These are phyloP conservation scores for Glomus cerebriforme DNA, from an alignment of 192 early-diverging fungal species.

Conservation along the genomic window DNA sequence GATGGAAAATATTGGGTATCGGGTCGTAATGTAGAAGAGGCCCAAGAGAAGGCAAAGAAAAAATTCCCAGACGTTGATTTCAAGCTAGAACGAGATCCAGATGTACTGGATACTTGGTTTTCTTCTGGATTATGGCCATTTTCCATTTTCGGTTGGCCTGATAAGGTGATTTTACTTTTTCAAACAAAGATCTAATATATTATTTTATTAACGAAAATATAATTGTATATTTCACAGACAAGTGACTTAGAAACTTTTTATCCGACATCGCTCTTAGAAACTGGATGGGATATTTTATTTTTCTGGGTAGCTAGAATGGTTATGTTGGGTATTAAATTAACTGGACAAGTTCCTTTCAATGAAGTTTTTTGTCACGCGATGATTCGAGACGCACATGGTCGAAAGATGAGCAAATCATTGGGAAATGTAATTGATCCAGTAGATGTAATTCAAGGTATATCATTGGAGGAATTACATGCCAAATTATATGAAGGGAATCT, in stretches of 20 bases:
- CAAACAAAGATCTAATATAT: background rate
- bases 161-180: conserved; percentile 51
- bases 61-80: conserved; percentile 81
- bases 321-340: conserved; percentile 95
- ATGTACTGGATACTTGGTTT: conserved; percentile 99
- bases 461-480: conserved; percentile 73
- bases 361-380: conserved; percentile 97
- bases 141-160: conserved; percentile 96
- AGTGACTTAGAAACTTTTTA: conserved; percentile 84
- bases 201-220: background rate
- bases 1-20: conserved; percentile 86
- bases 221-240: conserved; percentile 54
- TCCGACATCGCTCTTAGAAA: conserved; percentile 91
- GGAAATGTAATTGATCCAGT: conserved; percentile 99
- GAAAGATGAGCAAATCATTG: conserved; percentile 96
- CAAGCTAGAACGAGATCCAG: conserved; percentile 90
- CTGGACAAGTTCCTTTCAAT: conserved; percentile 92
- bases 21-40: conserved; percentile 78
- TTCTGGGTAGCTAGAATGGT: conserved; percentile 99
- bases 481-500: conserved; percentile 86
- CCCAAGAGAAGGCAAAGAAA: conserved; percentile 68
- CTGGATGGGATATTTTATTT: conserved; percentile 98
- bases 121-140: conserved; percentile 99
- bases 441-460: conserved; percentile 94
- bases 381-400: conserved; percentile 97